Evolutionary conservation across 768 basidiomycete genomes (phyloP).

Genomic region (Phaeotremella fagi): DNA sequence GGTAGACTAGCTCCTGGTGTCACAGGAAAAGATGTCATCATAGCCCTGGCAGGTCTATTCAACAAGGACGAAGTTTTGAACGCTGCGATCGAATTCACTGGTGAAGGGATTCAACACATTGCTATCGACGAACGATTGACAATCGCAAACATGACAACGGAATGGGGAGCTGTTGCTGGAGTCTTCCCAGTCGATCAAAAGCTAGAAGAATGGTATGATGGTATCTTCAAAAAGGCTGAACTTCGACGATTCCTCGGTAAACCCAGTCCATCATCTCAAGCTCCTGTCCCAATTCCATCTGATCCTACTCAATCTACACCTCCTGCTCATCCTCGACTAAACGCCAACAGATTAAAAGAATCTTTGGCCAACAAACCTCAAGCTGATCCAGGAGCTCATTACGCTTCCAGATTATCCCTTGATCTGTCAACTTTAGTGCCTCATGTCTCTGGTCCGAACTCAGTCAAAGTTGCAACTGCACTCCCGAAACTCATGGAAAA

Average conservation of each 20-base stretch:
- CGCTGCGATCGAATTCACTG: slow-evolving; percentile 91
- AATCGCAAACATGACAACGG: slow-evolving; percentile 99
- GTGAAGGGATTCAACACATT: slow-evolving; percentile 73
- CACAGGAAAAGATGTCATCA: slow-evolving; percentile 96
- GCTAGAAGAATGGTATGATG: slow-evolving; percentile 80
- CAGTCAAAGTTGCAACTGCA: slow-evolving; percentile 92
- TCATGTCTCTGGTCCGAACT: slow-evolving; percentile 94
- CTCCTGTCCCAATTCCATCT: slow-evolving; percentile 35
- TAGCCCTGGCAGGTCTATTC: slow-evolving; percentile 91
- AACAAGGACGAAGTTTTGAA: slow-evolving; percentile 96
- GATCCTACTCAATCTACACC: slow-evolving; percentile 58
- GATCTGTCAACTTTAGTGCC: slow-evolving; percentile 92
- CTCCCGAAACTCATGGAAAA: slow-evolving; percentile 72
- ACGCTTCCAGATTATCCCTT: slow-evolving; percentile 81
- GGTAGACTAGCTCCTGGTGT: slow-evolving; percentile 81
- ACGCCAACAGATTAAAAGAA: slow-evolving; percentile 62
- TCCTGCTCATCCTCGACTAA: slow-evolving; percentile 81
- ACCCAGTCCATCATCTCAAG: slow-evolving; percentile 48
- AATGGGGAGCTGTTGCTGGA: slow-evolving; percentile 96
- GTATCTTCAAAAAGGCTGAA: slow-evolving; percentile 65
- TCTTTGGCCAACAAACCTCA: slow-evolving; percentile 54
- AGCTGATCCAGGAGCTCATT: slow-evolving; percentile 76
- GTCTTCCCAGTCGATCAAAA: slow-evolving; percentile 87
- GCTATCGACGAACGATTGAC: slow-evolving; percentile 88
- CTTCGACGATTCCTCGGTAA: slow-evolving; percentile 59